Evolutionary conservation across 2,329 filamentous ascomycete species (phyloP).

Genomic region (Hymenoscyphus infarciens): DNA sequence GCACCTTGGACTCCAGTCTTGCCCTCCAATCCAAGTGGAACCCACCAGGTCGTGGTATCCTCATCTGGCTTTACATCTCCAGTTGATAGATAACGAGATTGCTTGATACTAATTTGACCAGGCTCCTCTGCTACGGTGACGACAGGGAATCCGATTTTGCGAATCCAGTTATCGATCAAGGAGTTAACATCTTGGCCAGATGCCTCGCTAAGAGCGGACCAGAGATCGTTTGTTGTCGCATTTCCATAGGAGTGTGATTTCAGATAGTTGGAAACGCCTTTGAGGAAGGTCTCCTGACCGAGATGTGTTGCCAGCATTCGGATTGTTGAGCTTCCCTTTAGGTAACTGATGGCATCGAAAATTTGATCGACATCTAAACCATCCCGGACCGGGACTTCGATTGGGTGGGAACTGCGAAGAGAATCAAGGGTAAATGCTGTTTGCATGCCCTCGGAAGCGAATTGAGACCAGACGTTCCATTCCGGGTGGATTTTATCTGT

Average conservation of each 20-base stretch:
- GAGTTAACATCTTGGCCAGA: constrained; percentile 81
- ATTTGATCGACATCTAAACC: constrained; percentile 97
- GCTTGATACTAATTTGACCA: constrained; percentile 76
- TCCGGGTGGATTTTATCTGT: constrained; percentile 88
- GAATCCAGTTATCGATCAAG: constrained; percentile 94
- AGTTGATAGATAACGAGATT: constrained; percentile 85
- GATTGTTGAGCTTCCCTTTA: constrained; percentile 94
- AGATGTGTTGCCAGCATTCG: constrained; percentile 93
- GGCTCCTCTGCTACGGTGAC: constrained; percentile 81
- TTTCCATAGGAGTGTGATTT: constrained; percentile 85
- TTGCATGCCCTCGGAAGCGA: constrained; percentile 93
- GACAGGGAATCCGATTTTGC: constrained; percentile 91
- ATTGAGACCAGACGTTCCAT: constrained; percentile 97
- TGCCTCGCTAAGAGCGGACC: constrained; percentile 81
- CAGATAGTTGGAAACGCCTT: constrained; percentile 85
- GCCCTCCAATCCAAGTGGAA: constrained; percentile 81
- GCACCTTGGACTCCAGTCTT: constrained; percentile 62
- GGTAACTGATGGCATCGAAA: constrained; percentile 93
- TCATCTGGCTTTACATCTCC: constrained; percentile 90
- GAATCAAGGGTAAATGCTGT: constrained; percentile 86
- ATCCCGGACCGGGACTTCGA: constrained; percentile 91
- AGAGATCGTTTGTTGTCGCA: constrained; percentile 87
- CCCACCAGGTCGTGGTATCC: constrained; percentile 92
- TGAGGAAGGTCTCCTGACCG: constrained; percentile 81
- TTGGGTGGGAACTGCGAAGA: constrained; percentile 87